phyloP scores from a whole-genome alignment of 768 basidiomycete genomes.

The Galerina sulciceps region DNA sequence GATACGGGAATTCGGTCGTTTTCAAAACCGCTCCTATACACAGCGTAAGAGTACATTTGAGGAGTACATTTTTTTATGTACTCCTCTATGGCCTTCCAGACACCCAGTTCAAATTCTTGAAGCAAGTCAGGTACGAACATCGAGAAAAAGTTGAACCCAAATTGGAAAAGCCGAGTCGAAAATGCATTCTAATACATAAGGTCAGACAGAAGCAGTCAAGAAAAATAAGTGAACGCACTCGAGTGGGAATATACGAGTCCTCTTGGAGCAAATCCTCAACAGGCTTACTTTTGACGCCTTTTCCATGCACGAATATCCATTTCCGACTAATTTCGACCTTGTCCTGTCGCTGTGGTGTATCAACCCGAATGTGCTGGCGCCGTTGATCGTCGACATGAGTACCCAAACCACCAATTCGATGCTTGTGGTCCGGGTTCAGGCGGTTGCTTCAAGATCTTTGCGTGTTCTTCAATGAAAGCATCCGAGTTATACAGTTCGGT shows the following conservation, averaged over 20 bases:
- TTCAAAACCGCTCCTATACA: no score
- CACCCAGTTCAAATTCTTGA: slow-evolving; percentile 5
- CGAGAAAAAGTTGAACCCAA: slow-evolving; percentile 23
- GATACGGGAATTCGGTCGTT: no score
- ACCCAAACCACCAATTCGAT: no score
- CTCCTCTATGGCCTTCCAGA: neutral
- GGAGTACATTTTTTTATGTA: no score
- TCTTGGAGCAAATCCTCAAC: slow-evolving; percentile 23
- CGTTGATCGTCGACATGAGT: no score
- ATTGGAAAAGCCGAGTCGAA: slow-evolving; percentile 10
- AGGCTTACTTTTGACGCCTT: slow-evolving; percentile 18
- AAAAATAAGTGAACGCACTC: slow-evolving; percentile 20
- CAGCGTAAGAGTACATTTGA: no score
- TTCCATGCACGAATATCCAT: slow-evolving; percentile 13
- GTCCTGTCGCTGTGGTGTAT: neutral
- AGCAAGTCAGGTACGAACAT: neutral
- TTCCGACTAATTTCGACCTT: slow-evolving; percentile 18
- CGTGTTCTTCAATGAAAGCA: slow-evolving; percentile 20
- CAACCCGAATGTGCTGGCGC: no score
- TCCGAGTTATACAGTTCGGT: slow-evolving; percentile 24
- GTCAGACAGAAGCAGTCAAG: neutral
- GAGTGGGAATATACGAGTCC: slow-evolving; percentile 26
- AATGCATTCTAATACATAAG: slow-evolving; percentile 32
- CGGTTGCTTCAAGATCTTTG: slow-evolving; percentile 10
- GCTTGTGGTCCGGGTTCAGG: no score